Base-by-base conservation (phyloP, 495 filamentous ascomycete genomes). In the Lophiostoma macrostomum region DNA sequence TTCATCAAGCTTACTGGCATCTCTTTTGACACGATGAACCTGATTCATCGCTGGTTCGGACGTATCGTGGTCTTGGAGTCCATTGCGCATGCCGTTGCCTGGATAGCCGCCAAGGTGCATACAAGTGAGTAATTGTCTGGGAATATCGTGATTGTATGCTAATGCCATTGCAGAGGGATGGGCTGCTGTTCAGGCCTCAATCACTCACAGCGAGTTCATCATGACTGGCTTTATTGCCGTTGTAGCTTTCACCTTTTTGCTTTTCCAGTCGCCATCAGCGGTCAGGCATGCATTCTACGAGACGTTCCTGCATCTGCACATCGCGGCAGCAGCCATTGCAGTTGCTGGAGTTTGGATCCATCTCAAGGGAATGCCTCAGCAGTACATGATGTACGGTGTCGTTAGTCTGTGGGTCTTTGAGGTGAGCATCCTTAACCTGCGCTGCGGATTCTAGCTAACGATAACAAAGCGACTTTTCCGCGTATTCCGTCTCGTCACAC, bases 1-100 rank as follows among this genome's bases (percentile, higher is more conserved):
- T 64, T 88, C 43, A 85, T 88, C 45, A 64, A 74, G 5, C 68
- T 95, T 12, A 75, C 95, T 58, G 82, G 81, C 23, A 82, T 97
- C 70, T 91, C 88, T 67, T 98, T 96, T 70, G 94, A 98, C 72
- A 95, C 91, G 0, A 96, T 90, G 76, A 97, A 96, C 68, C 75
- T 96, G 23, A 71, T 97, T 24, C 93, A 98, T 68, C 84, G 93
- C 30, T 98, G 93, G 91, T 83, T 97, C 47, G 93, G 91, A 19
- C 86, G 93, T 16, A 83, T 96, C 19, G 81, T 94, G 5, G 82
- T 87, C 16, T 36, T 91, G 12, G 87, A 98, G 67, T 74, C 82
- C 4, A 34, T 96, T 39, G 74, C 82, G 11, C 93, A 97, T 65
- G 86, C 85, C 3, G 39, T 76, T 38, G 84, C 86, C 34, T 80